Evolutionary conservation across 371 early-diverging fungal species (phyloP).

Genomic region (Haplosporangium sp.): DNA sequence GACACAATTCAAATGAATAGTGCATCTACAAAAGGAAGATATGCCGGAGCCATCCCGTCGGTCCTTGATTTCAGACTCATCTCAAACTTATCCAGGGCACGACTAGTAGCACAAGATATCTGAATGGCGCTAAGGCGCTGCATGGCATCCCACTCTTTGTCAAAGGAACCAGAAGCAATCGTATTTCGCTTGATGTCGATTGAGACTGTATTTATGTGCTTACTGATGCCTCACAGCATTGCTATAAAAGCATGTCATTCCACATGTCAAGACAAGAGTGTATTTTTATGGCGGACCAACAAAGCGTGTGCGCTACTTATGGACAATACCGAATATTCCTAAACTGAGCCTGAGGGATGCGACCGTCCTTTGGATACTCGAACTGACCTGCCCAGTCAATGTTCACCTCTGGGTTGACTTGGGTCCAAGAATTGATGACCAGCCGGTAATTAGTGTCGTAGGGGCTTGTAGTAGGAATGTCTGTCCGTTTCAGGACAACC

Average conservation of each 20-base stretch:
- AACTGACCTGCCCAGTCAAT: conserved; percentile 47
- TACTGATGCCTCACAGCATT: too few relatives aligned
- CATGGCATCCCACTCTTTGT: too few relatives aligned
- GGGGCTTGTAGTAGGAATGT: conserved; percentile 31
- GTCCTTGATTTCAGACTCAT: too few relatives aligned
- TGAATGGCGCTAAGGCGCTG: background rate
- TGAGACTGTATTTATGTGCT: too few relatives aligned
- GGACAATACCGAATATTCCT: conserved; percentile 39
- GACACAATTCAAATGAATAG: too few relatives aligned
- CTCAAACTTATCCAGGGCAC: too few relatives aligned
- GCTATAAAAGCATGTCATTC: background rate
- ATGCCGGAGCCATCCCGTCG: too few relatives aligned
- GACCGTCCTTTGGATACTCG: conserved; percentile 28
- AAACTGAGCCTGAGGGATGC: conserved; percentile 29
- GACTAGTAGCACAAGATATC: background rate
- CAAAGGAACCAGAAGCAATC: too few relatives aligned
- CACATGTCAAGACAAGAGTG: background rate
- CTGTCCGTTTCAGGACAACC: conserved; percentile 34
- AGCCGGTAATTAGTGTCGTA: conserved; percentile 28
- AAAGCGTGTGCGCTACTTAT: background rate
- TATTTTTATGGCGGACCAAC: background rate
- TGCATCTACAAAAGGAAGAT: too few relatives aligned
- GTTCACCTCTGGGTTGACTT: conserved; percentile 33
- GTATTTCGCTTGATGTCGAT: background rate
- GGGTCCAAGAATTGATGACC: conserved; percentile 50